Base-by-base conservation (phyloP, 306 rosid genomes). In the Dryas drummondii region DNA sequence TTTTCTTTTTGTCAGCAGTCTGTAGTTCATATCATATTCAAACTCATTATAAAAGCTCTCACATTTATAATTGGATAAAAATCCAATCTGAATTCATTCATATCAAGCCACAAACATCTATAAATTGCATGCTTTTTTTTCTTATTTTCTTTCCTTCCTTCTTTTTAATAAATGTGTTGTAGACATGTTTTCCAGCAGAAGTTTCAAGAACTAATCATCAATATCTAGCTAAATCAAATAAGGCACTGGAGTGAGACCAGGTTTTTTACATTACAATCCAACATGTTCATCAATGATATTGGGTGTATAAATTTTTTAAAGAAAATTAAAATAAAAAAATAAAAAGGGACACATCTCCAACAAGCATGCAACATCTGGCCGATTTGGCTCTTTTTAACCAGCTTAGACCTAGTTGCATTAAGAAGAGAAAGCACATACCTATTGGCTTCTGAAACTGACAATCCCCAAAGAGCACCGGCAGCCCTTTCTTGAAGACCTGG, bases 391-490 rank as follows among this genome's bases (percentile, higher is more conserved):
- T 44, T 47, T 48, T 55, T 42, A 55, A 58, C 41, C 46, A 26
- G 67, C 22, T 9, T 7, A 71, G 11, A 13, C 42, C 22, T 72
- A n/a, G 37, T 59, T 68, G 58, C 52, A 17, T 47, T 11, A 63
- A 45, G 3, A 40, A 45, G 26, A 72, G 4, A 41, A 32, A 58
- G 13, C 49, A 73, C 72, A 73, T 85, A 96, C 99, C 99, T 96
- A 75, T 96, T 96, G 79, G 96, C 91, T 89, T 96, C 99, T 22
- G 99, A 96, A 78, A 96, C 98, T 32, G 99, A 96, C 84, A 96
- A 79, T 85, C 99, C 99, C 99, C 99, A 96, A 56, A 96, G 96
- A 79, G 99, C 99, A 84, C 99, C 99, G 53, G 99, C 99, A 70
- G 99, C 99, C 84, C 99, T 89, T 87, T 96, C 99, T 81, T 96